Conservation (phyloP, 345 rosid species). For the Laguncularia racemosa region DNA sequence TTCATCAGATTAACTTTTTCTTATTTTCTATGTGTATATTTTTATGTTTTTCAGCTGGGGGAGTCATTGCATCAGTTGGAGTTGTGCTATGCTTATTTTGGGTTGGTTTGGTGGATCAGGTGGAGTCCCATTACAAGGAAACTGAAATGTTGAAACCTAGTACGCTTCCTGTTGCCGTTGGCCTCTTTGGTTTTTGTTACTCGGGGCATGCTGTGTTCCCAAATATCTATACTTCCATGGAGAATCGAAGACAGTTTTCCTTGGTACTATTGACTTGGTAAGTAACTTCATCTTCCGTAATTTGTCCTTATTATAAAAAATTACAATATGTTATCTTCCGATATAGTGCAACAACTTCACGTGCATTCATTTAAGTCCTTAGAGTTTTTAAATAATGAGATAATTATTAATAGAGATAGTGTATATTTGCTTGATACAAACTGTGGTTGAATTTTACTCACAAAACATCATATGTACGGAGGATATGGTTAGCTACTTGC, state of each 20-base stretch:
- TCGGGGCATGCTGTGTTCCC: constrained; percentile 99
- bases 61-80: constrained; percentile 78
- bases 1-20: too few species aligned
- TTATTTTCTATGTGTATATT: too few species aligned
- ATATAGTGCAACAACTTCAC: too few species aligned
- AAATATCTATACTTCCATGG: constrained; percentile 92
- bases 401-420: too few species aligned
- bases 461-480: too few species aligned
- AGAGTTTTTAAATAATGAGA: too few species aligned
- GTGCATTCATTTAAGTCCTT: too few species aligned
- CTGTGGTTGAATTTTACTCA: too few species aligned
- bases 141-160: constrained; percentile 44
- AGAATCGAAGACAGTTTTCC: constrained; percentile 59
- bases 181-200: constrained; percentile 88
- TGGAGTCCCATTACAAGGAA: constrained; percentile 63
- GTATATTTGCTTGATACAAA: too few species aligned
- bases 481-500: too few species aligned
- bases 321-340: background rate
- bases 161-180: constrained; percentile 83
- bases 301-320: background rate
- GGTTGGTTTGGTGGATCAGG: constrained; percentile 74
- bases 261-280: constrained; percentile 70
- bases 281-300: background rate
- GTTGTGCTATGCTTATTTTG: constrained; percentile 86
- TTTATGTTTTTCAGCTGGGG: constrained; percentile 51